Percentiles rank a stretch among this genome's conserved stretches.
These are phyloP conservation scores for Xylaria sp. DNA, from an alignment of 2,329 filamentous ascomycete species.

Conservation along the genomic window DNA sequence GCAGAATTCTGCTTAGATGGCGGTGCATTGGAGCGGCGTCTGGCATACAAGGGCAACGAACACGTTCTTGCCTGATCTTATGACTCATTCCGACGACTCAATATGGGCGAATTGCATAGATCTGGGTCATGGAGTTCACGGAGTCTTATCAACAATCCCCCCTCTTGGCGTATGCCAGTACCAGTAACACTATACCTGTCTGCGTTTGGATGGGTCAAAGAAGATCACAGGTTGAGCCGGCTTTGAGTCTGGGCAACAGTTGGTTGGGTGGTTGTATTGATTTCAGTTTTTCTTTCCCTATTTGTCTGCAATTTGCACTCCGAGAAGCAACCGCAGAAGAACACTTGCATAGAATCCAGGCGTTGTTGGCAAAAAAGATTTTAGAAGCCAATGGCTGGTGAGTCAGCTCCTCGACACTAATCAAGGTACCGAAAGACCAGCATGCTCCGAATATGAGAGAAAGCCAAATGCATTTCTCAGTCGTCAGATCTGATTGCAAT, in stretches of 20 bases:
- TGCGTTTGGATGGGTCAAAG: conserved; percentile 3
- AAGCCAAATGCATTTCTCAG: conserved; percentile 5
- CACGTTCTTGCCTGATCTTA: conserved; percentile 12
- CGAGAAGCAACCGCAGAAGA: conserved; percentile 29
- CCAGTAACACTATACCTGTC: conserved; percentile 26
- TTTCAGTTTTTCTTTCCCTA: conserved; percentile 19
- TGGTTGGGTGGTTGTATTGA: conserved; percentile 10
- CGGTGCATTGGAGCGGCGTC: conserved; percentile 16
- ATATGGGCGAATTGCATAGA: conserved; percentile 41
- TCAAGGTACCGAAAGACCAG: conserved; percentile 19
- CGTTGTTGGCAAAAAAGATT: conserved; percentile 40
- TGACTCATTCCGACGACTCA: conserved; percentile 28
- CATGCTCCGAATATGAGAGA: neutral
- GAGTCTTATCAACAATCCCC: conserved; percentile 32
- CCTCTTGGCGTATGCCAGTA: conserved; percentile 6
- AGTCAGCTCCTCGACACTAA: conserved; percentile 25
- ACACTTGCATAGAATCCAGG: conserved; percentile 39
- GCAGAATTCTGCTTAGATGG: conserved; percentile 21
- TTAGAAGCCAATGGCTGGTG: conserved; percentile 36
- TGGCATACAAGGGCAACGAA: conserved; percentile 18
- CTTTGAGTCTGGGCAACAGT: conserved; percentile 5
- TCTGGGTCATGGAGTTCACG: conserved; percentile 41
- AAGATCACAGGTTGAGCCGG: conserved; percentile 12
- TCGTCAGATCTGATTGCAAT: conserved; percentile 3
- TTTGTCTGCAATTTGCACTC: conserved; percentile 19